Percentiles rank a stretch among this genome's conserved stretches.
Conservation (phyloP, 257 asterid species). For the Scutellaria minor region DNA sequence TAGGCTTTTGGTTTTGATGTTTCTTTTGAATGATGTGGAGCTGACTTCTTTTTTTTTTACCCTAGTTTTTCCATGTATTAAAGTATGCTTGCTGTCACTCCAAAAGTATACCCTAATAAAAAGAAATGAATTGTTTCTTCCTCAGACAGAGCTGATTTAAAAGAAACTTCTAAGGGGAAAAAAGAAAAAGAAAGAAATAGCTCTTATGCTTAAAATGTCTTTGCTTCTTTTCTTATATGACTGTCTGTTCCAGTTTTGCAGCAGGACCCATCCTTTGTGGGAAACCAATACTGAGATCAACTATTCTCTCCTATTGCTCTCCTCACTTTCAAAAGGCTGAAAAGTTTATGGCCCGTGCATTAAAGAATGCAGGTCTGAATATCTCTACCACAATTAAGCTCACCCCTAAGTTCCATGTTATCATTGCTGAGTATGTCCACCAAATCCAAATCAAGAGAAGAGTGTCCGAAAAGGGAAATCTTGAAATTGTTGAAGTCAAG, state of each 20-base stretch:
- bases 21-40: not conserved
- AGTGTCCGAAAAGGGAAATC: slow-evolving; percentile 42
- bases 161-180: not conserved
- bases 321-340: slow-evolving; percentile 61
- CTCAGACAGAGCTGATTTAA: not conserved
- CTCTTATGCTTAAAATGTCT: slow-evolving; percentile 4
- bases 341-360: slow-evolving; percentile 52
- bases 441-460: slow-evolving; percentile 63
- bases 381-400: slow-evolving; percentile 53
- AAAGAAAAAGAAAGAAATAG: not conserved
- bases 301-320: slow-evolving; percentile 63
- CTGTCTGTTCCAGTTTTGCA: slow-evolving; percentile 46
- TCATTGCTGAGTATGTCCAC: slow-evolving; percentile 48
- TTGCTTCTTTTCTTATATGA: slow-evolving; percentile 25
- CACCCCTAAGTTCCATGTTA: slow-evolving; percentile 57
- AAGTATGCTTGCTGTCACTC: slow-evolving; percentile 15
- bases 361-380: slow-evolving; percentile 54
- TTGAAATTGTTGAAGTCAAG: slow-evolving; percentile 37
- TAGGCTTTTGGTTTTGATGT: not conserved
- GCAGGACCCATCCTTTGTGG: slow-evolving; percentile 65
- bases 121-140: slow-evolving; percentile 3
- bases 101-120: not conserved
- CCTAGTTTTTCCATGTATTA: not conserved
- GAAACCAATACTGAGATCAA: slow-evolving; percentile 63
- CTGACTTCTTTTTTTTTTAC: not conserved